A percentile compares a stretch with the other conserved stretches of the same genome.
These are phyloP conservation scores for Cryphonectria nitschkei DNA, from an alignment of 2,329 filamentous ascomycete genomes.

Conservation along the genomic window DNA sequence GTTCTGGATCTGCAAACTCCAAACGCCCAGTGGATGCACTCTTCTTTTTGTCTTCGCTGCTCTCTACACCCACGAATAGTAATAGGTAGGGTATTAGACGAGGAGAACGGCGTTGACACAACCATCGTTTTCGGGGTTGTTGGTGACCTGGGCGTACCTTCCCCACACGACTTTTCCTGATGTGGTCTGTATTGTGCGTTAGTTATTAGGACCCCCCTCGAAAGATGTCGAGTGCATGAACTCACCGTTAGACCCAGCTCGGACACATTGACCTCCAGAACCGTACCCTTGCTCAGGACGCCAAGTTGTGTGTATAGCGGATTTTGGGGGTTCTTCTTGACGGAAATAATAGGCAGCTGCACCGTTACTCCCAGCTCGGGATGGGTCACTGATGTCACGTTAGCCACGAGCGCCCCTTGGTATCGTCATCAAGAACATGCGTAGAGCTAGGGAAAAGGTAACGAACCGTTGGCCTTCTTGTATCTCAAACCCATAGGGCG, in stretches of 20 bases:
- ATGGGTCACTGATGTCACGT: slow-evolving; percentile 56
- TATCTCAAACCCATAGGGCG: slow-evolving; percentile 54
- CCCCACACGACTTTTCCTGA: slow-evolving; percentile 95
- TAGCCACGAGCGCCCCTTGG: neutral
- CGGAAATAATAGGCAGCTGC: slow-evolving; percentile 74
- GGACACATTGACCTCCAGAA: slow-evolving; percentile 88
- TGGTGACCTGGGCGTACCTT: slow-evolving; percentile 74
- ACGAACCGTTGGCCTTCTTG: slow-evolving; percentile 43
- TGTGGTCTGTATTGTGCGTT: slow-evolving; percentile 59
- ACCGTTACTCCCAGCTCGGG: slow-evolving; percentile 86
- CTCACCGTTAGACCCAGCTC: slow-evolving; percentile 77
- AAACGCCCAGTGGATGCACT: slow-evolving; percentile 20
- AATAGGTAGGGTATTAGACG: slow-evolving; percentile 25
- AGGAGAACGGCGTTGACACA: slow-evolving; percentile 38
- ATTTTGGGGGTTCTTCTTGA: slow-evolving; percentile 80
- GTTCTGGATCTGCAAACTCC: slow-evolving; percentile 10
- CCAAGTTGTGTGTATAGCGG: slow-evolving; percentile 92
- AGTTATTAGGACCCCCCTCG: neutral
- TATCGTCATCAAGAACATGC: neutral
- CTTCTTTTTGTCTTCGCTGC: neutral
- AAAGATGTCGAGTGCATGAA: neutral
- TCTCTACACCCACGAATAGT: neutral
- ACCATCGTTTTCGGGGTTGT: slow-evolving; percentile 49
- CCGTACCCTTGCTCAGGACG: slow-evolving; percentile 80
- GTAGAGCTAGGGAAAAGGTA: too few relatives aligned